Conservation (phyloP, 1,139 yeast genomes). For the Candida buenavistaensis region DNA sequence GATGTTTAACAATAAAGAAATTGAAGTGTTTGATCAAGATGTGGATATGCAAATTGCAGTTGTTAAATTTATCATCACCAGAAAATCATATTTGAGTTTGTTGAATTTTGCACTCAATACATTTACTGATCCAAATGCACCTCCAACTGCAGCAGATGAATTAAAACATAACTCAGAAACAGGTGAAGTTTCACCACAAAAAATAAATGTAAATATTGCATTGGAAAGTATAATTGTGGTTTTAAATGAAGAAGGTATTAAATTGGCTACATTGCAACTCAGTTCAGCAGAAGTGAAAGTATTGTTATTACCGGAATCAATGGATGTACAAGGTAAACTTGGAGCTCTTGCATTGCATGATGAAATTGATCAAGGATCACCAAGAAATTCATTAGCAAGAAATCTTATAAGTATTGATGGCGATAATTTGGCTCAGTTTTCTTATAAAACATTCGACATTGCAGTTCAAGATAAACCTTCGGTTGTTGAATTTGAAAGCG, state of each 20-base stretch:
- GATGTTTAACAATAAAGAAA: conserved; percentile 51
- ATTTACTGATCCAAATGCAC: conserved; percentile 78
- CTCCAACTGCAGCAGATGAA: conserved; percentile 65
- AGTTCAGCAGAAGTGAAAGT: conserved; percentile 72
- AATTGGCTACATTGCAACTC: conserved; percentile 75
- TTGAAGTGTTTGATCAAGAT: conserved; percentile 78
- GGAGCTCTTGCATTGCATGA: conserved; percentile 84
- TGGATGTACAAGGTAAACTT: conserved; percentile 72
- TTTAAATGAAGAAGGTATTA: conserved; percentile 80
- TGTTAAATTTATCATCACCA: conserved; percentile 70
- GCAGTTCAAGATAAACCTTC: conserved; percentile 52
- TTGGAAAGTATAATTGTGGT: conserved; percentile 75
- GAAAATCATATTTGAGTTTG: conserved; percentile 75
- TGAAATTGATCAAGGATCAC: conserved; percentile 66
- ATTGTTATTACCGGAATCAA: conserved; percentile 69
- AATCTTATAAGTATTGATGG: conserved; percentile 80
- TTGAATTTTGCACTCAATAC: conserved; percentile 83
- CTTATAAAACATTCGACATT: conserved; percentile 78
- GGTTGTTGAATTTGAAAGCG: conserved; percentile 64
- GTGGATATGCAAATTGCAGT: conserved; percentile 79
- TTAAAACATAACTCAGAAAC: conserved; percentile 63
- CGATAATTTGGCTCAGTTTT: conserved; percentile 76
- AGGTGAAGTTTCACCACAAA: conserved; percentile 63
- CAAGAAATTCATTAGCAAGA: conserved; percentile 59
- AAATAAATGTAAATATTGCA: conserved; percentile 65